These are phyloP conservation scores for Priceomyces carsonii DNA, from an alignment of 805 yeast genomes.

Conservation along the genomic window DNA sequence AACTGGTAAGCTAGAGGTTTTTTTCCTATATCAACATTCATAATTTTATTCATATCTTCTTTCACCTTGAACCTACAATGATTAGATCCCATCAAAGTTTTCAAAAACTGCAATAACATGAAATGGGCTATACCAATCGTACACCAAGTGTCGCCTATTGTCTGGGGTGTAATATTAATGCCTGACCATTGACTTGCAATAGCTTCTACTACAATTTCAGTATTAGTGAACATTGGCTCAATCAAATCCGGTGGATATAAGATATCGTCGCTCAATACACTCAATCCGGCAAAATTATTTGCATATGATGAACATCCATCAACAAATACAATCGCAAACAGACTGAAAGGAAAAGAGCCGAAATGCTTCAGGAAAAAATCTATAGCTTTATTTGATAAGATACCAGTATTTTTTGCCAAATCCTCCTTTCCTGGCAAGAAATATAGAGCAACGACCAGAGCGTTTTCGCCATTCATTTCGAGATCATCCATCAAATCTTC, in stretches of 20 bases:
- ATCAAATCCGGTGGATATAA: slow-evolving; percentile 72
- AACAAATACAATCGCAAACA: slow-evolving; percentile 77
- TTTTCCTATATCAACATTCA: slow-evolving; percentile 73
- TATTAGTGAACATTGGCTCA: slow-evolving; percentile 73
- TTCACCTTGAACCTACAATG: slow-evolving; percentile 76
- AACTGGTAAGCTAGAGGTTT: slow-evolving; percentile 79
- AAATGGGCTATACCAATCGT: slow-evolving; percentile 80
- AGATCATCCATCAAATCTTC: slow-evolving; percentile 24
- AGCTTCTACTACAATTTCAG: slow-evolving; percentile 67
- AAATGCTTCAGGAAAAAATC: slow-evolving; percentile 84
- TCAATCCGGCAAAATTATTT: slow-evolving; percentile 72
- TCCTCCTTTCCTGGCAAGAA: slow-evolving; percentile 59
- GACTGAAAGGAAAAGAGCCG: slow-evolving; percentile 89
- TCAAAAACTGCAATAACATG: slow-evolving; percentile 75
- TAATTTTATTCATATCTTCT: slow-evolving; percentile 60
- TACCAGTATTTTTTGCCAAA: slow-evolving; percentile 67
- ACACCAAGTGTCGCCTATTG: slow-evolving; percentile 84
- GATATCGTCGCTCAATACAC: slow-evolving; percentile 58
- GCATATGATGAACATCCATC: slow-evolving; percentile 49
- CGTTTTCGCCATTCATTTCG: slow-evolving; percentile 30
- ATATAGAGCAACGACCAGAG: slow-evolving; percentile 53
- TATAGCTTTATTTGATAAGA: slow-evolving; percentile 74
- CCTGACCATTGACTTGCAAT: slow-evolving; percentile 93
- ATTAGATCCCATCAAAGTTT: slow-evolving; percentile 76
- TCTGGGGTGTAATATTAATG: slow-evolving; percentile 79